Base-by-base conservation (phyloP, 495 filamentous ascomycete species). In the Lindgomyces ingoldianus region DNA sequence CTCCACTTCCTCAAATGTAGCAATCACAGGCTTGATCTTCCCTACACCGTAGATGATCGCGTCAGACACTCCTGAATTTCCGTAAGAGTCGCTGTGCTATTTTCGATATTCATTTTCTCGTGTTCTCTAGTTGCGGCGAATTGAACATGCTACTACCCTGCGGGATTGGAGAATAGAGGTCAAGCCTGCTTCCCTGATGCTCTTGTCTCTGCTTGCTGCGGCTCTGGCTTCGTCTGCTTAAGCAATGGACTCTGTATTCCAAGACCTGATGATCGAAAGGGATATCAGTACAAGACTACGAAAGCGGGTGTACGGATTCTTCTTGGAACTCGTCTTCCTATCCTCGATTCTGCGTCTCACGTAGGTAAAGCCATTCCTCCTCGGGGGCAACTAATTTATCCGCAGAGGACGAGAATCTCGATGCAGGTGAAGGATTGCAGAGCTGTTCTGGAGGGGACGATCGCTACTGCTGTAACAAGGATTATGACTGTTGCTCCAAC, bases 171-270 rank as follows among this genome's bases (percentile, higher is more conserved):
- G 25, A 46, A 16, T 18, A 55, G 27, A 63, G 60, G 60, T 10
- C 3, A 14, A 4, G 18, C 60, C n/a, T 63, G 60, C 50, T n/a
- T 27, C 26, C 51, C 60, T 18, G 29, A 52, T 33, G 18, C 30
- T 1, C 2, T 10, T 19, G 51, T 55, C 8, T 63, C 60, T 18
- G 12, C 49, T 9, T 63, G 60, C 30, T 63, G 60, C 45, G 60
- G 60, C 4, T 50, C 60, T 10, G 42, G 36, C 10, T 63, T 63
- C 26, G 19, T 56, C 16, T 63, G 60, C 48, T 33, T 63, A 14
- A 53, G 60, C 33, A 63, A 63, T n/a, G 49, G 49, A 14, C 60
- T 63, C 46, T 63, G 60, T 27, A 4, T 16, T 16, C 60, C 60
- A 12, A 39, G 60, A 8, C 30, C 49, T 11, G 41, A 55, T 11